Base-by-base conservation (phyloP, 2,329 filamentous ascomycete genomes). In the Hymenoscyphus scutula region DNA sequence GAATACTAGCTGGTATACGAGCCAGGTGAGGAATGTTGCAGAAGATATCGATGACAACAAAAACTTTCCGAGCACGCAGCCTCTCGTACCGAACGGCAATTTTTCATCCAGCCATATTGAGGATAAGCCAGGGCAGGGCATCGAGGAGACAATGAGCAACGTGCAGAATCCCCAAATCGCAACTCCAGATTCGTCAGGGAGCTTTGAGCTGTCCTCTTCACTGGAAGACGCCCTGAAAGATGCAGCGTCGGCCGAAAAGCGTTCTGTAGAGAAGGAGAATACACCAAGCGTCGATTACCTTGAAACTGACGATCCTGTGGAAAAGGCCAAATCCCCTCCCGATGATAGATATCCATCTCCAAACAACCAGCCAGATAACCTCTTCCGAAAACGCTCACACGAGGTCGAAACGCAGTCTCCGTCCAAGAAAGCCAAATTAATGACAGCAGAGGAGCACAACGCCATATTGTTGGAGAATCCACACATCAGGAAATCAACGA, bases 401-500 rank as follows among this genome's bases (percentile, higher is more conserved):
- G 66, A 72, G 17, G 23, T 51, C 7, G 63, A 66, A 17, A 15
- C 37, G 15, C 45, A 51, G 25, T 65, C 61, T 34, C 60, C 65
- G 13, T 66, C 68, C 6, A 73, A 71, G 51, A 67, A 62, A 57
- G 53, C 62, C 7, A 71, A 69, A 53, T 25, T 62, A 7, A 77
- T 95, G 79, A 97, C 92, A 0, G 90, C 95, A 0, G 94, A 99
- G 76, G 90, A 97, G 73, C 92, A 98, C 75, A 99, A 98, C 72
- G 90, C 91, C 10, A 80, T 89, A 63, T 81, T 98, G 1, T 81
- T 99, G 3, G 85, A 89, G 2, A 92, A 98, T 71, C 92, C 95
- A 2, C 87, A 88, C 37, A 86, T 97, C 69, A 86, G 91, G 63
- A 95, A 96, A 72, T 92, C 92, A 0, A 96, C 93, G 1, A 92